phyloP scores from a whole-genome alignment of 129 eudicot species.

The Smallanthus sonchifolius region DNA sequence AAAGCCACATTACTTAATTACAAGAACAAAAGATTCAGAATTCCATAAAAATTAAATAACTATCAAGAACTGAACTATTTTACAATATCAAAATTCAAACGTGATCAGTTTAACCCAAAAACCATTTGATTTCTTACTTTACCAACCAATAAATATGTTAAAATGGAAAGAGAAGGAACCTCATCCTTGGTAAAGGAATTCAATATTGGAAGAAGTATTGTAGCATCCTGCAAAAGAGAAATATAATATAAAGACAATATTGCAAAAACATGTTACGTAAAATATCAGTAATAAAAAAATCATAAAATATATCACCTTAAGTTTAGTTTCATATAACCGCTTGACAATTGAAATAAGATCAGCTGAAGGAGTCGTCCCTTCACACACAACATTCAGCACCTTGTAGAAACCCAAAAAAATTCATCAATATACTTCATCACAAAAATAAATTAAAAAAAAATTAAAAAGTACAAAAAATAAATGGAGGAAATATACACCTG shows the following conservation, averaged over 20 bases:
- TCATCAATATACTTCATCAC: conserved; percentile 1
- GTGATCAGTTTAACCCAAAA: neutral
- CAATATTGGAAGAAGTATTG: conserved; percentile 81
- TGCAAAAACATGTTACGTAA: conserved; percentile 2
- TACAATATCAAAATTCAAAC: neutral
- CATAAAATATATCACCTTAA: conserved; percentile 49
- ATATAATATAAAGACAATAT: conserved; percentile 5
- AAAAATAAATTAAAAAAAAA: neutral
- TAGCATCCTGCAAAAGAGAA: conserved; percentile 70
- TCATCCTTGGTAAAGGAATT: conserved; percentile 75
- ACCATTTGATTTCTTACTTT: neutral
- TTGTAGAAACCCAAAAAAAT: conserved; percentile 20
- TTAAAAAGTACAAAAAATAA: neutral
- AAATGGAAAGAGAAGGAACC: conserved; percentile 35
- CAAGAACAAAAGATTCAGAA: neutral
- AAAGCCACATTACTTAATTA: neutral
- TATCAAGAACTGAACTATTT: neutral
- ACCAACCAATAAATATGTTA: neutral
- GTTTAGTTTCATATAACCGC: conserved; percentile 76
- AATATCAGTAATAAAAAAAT: neutral
- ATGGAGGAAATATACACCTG: conserved; percentile 48
- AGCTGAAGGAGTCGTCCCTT: conserved; percentile 66
- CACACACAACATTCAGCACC: conserved; percentile 78
- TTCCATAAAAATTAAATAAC: neutral
- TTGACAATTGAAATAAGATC: conserved; percentile 75